Evolutionary conservation across 2,329 filamentous ascomycete genomes (phyloP).

Genomic region (Sordariomycetes sp.): DNA sequence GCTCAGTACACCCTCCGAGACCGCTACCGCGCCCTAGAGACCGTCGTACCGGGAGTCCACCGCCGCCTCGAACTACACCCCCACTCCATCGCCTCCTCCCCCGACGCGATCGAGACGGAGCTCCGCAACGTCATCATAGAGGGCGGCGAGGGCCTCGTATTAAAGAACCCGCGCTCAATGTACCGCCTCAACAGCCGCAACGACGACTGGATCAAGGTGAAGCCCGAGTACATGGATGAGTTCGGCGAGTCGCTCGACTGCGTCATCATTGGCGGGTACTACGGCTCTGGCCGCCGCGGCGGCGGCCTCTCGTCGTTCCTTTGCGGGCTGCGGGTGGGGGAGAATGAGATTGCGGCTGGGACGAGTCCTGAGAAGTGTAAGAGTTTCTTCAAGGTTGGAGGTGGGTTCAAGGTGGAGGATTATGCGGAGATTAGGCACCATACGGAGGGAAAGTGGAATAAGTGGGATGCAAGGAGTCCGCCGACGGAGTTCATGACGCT

Average conservation of each 20-base stretch:
- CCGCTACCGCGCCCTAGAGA: slow-evolving; percentile 60
- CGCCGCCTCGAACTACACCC: slow-evolving; percentile 74
- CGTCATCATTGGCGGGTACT: slow-evolving; percentile 83
- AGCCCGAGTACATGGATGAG: slow-evolving; percentile 95
- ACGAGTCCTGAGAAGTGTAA: slow-evolving; percentile 61
- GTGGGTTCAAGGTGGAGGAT: slow-evolving; percentile 74
- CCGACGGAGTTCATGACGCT: slow-evolving; percentile 71
- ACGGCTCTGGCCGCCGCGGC: slow-evolving; percentile 73
- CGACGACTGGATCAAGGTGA: slow-evolving; percentile 97
- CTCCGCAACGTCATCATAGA: slow-evolving; percentile 76
- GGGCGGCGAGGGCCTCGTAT: slow-evolving; percentile 76
- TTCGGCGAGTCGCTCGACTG: slow-evolving; percentile 91
- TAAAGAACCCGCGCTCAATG: slow-evolving; percentile 83
- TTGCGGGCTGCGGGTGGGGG: slow-evolving; percentile 71
- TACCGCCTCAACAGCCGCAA: slow-evolving; percentile 84
- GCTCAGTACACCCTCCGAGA: slow-evolving; percentile 76
- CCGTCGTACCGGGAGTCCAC: slow-evolving; percentile 54
- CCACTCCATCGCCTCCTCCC: slow-evolving; percentile 50
- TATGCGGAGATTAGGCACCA: slow-evolving; percentile 71
- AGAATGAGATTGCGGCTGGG: slow-evolving; percentile 47
- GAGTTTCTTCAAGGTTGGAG: slow-evolving; percentile 98
- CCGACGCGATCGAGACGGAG: slow-evolving; percentile 63
- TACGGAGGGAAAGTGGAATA: slow-evolving; percentile 83
- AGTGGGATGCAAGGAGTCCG: slow-evolving; percentile 68
- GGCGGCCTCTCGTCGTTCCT: slow-evolving; percentile 75